Evolutionary conservation across 345 rosid species (phyloP).

Genomic region (Luvunga scandens): DNA sequence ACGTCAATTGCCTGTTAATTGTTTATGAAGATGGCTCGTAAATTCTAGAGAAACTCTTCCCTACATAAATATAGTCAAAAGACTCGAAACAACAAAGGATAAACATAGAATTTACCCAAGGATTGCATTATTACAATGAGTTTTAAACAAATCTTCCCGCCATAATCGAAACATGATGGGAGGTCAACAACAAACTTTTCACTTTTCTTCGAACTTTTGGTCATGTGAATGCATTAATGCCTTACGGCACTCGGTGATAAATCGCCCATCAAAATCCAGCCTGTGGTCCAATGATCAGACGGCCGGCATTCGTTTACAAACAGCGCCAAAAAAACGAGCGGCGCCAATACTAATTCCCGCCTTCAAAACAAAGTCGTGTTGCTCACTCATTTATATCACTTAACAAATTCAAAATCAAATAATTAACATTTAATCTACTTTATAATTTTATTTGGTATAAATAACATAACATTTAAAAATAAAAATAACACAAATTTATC

Average conservation of each 20-base stretch:
- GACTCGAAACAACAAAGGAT: no score
- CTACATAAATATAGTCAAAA: no score
- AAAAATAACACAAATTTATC: not conserved
- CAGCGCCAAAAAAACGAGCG: not conserved
- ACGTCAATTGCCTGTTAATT: no score
- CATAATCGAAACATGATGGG: no score
- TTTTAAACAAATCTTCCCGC: no score
- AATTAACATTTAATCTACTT: not conserved
- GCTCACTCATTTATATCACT: not conserved
- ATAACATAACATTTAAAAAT: not conserved
- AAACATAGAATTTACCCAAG: no score
- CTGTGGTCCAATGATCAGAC: constrained; percentile 2
- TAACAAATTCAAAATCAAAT: not conserved
- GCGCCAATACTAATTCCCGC: not conserved
- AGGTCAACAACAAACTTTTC: no score
- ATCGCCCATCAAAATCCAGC: not conserved
- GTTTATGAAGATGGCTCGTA: no score
- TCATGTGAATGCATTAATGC: not conserved
- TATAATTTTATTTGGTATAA: not conserved
- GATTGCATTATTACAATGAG: no score
- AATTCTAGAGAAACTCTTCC: no score
- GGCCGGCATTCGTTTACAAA: not conserved
- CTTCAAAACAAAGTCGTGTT: not conserved
- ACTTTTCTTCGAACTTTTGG: no score
- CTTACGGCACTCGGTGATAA: no score